Percentiles rank a stretch among this genome's conserved stretches.
Evolutionary conservation across 805 yeast genomes (phyloP).

Genomic region (Hanseniaspora taiwanica): DNA sequence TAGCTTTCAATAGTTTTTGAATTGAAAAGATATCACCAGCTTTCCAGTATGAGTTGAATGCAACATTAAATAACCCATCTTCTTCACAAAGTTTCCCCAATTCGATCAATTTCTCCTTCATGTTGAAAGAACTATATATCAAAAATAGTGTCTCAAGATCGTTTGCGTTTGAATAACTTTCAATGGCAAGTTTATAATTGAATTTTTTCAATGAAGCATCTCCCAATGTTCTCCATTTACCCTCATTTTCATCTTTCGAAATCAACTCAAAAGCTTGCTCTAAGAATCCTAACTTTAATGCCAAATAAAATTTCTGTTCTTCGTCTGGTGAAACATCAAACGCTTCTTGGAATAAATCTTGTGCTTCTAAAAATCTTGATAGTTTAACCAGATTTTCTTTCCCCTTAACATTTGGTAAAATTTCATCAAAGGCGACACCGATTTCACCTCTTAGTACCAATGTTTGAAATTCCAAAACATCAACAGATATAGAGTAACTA

Average conservation of each 20-base stretch:
- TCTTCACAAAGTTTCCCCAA: constrained; percentile 56
- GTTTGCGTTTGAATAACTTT: constrained; percentile 62
- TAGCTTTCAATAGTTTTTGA: constrained; percentile 47
- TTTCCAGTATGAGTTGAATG: constrained; percentile 86
- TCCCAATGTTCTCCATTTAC: constrained; percentile 87
- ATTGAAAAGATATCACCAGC: constrained; percentile 58
- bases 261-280: constrained; percentile 60
- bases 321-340: constrained; percentile 68
- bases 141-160: constrained; percentile 76
- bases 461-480: constrained; percentile 91
- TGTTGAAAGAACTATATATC: constrained; percentile 69
- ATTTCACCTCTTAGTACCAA: constrained; percentile 89
- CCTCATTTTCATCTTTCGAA: constrained; percentile 36
- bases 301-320: constrained; percentile 86
- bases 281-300: constrained; percentile 63
- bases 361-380: constrained; percentile 87
- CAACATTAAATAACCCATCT: constrained; percentile 77
- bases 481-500: constrained; percentile 67
- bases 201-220: constrained; percentile 70
- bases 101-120: constrained; percentile 41
- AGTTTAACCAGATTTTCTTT: constrained; percentile 60
- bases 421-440: constrained; percentile 57
- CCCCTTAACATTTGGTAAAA: constrained; percentile 43
- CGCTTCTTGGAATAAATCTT: constrained; percentile 78
- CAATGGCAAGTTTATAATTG: constrained; percentile 69